Base-by-base conservation (phyloP, 2,329 filamentous ascomycete species). In the Stagonosporopsis vannaccii region DNA sequence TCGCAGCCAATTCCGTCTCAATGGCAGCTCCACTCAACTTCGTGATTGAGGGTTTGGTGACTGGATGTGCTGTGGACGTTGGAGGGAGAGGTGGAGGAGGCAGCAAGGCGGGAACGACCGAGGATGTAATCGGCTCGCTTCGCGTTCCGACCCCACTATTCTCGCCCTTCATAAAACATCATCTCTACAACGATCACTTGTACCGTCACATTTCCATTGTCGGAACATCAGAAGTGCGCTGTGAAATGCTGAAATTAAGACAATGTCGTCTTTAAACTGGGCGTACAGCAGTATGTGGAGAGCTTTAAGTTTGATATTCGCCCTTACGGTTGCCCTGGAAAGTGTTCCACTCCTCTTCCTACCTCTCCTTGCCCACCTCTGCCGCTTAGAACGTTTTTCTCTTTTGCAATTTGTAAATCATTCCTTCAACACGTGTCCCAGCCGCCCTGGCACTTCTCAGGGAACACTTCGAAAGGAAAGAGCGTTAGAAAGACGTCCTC, bases 81-180 rank as follows among this genome's bases (percentile, higher is more conserved):
- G 26, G 19, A 39, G 26, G 19, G 17, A 28, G 12, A n/a, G 25
- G 15, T 11, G 32, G 28, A 20, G 42, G 12, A 17, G 13, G 8
- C 12, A 15, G 42, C 2, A 33, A 25, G 20, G 8, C n/a, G 23
- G 13, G 25, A 26, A 20, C 2, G 6, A 35, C 7, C 5, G 9
- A n/a, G 20, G 20, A 41, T 6, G 22, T 22, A 13, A 43, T 8
- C n/a, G 17, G 19, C 28, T 41, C 43, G 48, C 15, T 37, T 40
- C n/a, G 43, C 44, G 44, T 39, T 45, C 20, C 20, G 48, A 52
- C 48, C 54, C 22, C 48, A 48, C 54, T 32, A 48, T 56, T 13
- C 42, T 22, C 39, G 28, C 28, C 44, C 48, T 23, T 53, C 37
- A 32, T 17, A n/a, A 41, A 22, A 53, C 32, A 4, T 35, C 33